Base-by-base conservation (phyloP, 2,329 filamentous ascomycete genomes). In the Elsinoe perseae region DNA sequence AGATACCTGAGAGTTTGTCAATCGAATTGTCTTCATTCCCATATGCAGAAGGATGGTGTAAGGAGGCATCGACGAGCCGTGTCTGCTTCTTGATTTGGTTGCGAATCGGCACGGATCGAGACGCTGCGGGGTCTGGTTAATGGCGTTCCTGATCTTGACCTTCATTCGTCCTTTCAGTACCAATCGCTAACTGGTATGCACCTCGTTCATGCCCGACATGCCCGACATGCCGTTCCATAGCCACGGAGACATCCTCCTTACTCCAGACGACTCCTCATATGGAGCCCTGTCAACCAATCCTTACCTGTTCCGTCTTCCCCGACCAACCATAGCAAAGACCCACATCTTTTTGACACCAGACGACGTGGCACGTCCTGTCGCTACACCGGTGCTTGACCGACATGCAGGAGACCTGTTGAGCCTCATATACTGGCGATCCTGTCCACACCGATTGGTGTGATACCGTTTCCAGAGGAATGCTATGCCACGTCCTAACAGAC, bases 391-490 rank as follows among this genome's bases (percentile, higher is more conserved):
- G 16, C 48, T 36, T 23, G 48, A 50, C 48, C 28, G 48, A 38
- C 48, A 52, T 52, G 48, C 48, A 52, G 48, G 48, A 52, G 48
- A 30, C 25, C 44, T 30, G 44, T 50, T 50, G 44, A 50, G 44
- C 44, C 44, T 50, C 44, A 50, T 30, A 32, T 44, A 44, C 32
- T 50, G 44, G 32, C 25, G 44, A 50, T 50, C 44, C 44, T 32
- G 9, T 50, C 16, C 16, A 50, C 44, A 50, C 44, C 48, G 48
- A 52, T 52, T 52, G 48, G 48, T 32, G 20, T 52, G 48, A 34
- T 52, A 23, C 30, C 10, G 48, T 27, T 18, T 25, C 30, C 30
- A 20, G 48, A 25, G 20, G 48, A 20, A 36, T 7, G 30, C 48
- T 23, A 21, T 52, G 48, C 48, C 48, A 52, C 48, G 48, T 52